Base-by-base conservation (phyloP, 2,329 filamentous ascomycete genomes). In the Arthrocladium fulminans region DNA sequence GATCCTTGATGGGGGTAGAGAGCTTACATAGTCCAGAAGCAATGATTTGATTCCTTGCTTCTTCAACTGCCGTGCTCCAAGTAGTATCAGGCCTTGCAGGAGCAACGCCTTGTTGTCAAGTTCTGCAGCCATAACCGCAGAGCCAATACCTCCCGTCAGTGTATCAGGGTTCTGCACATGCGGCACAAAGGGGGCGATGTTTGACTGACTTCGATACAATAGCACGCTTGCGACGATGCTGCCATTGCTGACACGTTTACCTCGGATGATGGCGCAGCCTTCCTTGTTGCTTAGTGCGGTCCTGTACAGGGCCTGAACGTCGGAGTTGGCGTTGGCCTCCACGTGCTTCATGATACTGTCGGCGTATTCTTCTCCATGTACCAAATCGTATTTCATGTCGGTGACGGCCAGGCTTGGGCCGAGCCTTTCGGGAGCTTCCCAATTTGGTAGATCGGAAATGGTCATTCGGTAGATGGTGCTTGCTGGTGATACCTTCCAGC, bases 21-120 rank as follows among this genome's bases (percentile, higher is more conserved):
- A 48, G 73, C 83, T 72, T 69, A 92, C 87, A 78, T 86, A 89
- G 63, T 88, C 87, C 50, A 94, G 66, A 40, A 94, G 71, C 45
- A 83, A 85, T 51, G 81, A 81, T 54, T 77, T 76, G 45, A 84
- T 81, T 52, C 84, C 86, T 61, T 89, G 79, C 57, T 78, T 78
- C 65, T 89, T 90, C 64, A 88, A 85, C 67, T 92, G 87, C 49
- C 85, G 78, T 59, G 92, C 80, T 0, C 85, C 86, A 68, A 94
- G 79, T 52, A 94, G 67, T 12, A 87, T 84, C 54, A 94, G 67
- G 0, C 87, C 87, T 66, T 94, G 87, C 51, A 90, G 74, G 24
- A 92, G 65, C 0, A 76, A 81, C 23, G 83, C 79, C 60, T 86
- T 84, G 51, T 83, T 79, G 41, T 78, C 79, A 1, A 80, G 75